Base-by-base conservation (phyloP, 2,329 filamentous ascomycete species). In the Orbilia brochopaga region DNA sequence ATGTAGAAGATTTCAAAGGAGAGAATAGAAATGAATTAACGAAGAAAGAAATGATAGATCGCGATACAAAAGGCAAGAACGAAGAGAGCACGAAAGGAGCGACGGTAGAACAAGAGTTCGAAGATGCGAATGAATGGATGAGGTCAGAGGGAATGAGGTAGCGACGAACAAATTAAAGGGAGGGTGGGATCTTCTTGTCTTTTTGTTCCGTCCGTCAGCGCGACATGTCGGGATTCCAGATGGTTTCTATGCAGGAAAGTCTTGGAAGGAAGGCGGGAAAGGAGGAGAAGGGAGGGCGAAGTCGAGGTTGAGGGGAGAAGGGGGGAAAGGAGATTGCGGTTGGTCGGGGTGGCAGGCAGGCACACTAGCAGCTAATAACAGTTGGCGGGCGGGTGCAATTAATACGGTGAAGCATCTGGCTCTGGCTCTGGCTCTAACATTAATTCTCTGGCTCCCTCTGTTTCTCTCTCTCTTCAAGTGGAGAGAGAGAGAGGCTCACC, bases 141-240 rank as follows among this genome's bases (percentile, higher is more conserved):
- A 48, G 19, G 44, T 23, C 44, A 48, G 15, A 48, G 19, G 44
- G 44, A 48, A 48, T 19, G 44, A 21, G 44, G 8, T 42, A 42
- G 11, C 37, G 44, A 48, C 19, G 44, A 21, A 48, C 8, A 30
- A 63, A 69, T 51, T 23, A 46, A 57, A 65, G 53, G 58, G 59
- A 69, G 62, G 53, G 63, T 55, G 56, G 69, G 61, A 37, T 73
- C 56, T 61, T 61, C 57, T 65, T 64, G 52, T 66, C 51, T 56
- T 35, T 35, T 40, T 21, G 30, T 57, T 57, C 30, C 46, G 55
- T 32, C 52, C 27, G 50, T 35, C 77, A 75, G 11, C 59, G 62
- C 35, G 75, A 23, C 21, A 78, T 61, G 21, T 70, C 59, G 61
- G 63, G 76, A 0, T 76, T 48, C 44, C 74, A 54, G 52, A 60